Percentiles rank a stretch among this genome's conserved stretches.
Evolutionary conservation across 148 eudicot genomes (phyloP).

Genomic region (Amaranthus cruentus): DNA sequence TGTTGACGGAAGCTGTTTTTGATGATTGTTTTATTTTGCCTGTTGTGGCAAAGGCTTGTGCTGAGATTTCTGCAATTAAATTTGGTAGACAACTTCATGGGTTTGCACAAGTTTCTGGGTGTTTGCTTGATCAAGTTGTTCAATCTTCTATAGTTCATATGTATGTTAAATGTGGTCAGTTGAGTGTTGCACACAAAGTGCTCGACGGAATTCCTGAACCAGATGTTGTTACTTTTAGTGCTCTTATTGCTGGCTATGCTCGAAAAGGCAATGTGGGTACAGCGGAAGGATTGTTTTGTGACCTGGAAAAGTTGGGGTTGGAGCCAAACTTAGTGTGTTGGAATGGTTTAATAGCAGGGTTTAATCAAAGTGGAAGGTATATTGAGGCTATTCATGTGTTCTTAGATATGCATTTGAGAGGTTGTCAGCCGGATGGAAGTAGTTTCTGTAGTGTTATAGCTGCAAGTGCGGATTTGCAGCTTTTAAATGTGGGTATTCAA

Average conservation of each 20-base stretch:
- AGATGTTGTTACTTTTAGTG: slow-evolving; percentile 69
- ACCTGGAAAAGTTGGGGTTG: slow-evolving; percentile 49
- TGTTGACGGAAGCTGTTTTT: slow-evolving; percentile 35
- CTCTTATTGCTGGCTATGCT: slow-evolving; percentile 83
- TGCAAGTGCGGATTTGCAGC: slow-evolving; percentile 53
- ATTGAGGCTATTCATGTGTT: slow-evolving; percentile 47
- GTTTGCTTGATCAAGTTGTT: slow-evolving; percentile 44
- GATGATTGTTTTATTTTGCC: slow-evolving; percentile 61
- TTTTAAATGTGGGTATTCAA: slow-evolving; percentile 40
- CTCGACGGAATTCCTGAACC: slow-evolving; percentile 53
- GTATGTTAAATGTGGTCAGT: slow-evolving; percentile 50
- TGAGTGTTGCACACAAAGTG: slow-evolving; percentile 53
- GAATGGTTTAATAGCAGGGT: slow-evolving; percentile 80
- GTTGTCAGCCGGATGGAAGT: slow-evolving; percentile 49
- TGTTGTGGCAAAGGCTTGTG: slow-evolving; percentile 61
- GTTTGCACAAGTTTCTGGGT: slow-evolving; percentile 43
- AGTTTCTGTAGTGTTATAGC: slow-evolving; percentile 62
- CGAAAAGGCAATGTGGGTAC: slow-evolving; percentile 45
- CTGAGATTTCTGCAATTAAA: slow-evolving; percentile 31
- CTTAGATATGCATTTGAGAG: slow-evolving; percentile 42
- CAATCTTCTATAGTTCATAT: slow-evolving; percentile 70
- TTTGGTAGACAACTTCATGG: slow-evolving; percentile 61
- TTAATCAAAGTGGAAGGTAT: slow-evolving; percentile 48
- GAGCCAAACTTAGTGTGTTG: slow-evolving; percentile 59
- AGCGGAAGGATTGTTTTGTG: slow-evolving; percentile 44